Evolutionary conservation across 129 eudicot species (phyloP).

Genomic region (Silybum marianum): DNA sequence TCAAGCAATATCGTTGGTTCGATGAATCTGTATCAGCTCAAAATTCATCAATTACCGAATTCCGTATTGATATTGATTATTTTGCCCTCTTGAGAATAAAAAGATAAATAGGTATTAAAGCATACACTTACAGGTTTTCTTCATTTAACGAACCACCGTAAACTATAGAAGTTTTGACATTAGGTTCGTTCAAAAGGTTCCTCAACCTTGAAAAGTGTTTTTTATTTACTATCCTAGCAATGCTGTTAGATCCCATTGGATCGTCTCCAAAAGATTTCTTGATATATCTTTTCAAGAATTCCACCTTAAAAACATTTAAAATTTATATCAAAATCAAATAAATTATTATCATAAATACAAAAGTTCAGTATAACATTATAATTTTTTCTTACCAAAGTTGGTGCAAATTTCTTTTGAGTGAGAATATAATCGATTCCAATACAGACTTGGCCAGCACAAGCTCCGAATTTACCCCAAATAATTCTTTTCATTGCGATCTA

Average conservation of each 20-base stretch:
- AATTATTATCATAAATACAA: not conserved
- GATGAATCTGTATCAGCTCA: conserved; percentile 49
- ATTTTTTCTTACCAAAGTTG: conserved; percentile 50
- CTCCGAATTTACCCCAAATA: conserved; percentile 72
- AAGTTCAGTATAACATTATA: not conserved
- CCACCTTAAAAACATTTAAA: conserved; percentile 43
- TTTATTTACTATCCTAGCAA: conserved; percentile 66
- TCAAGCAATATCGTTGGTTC: conserved; percentile 89
- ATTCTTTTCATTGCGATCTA: conserved; percentile 65
- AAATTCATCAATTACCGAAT: not conserved
- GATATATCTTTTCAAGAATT: conserved; percentile 41
- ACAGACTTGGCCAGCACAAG: conserved; percentile 88
- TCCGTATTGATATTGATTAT: not conserved
- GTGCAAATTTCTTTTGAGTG: conserved; percentile 45
- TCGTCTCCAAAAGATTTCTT: conserved; percentile 67
- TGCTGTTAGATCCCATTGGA: conserved; percentile 48
- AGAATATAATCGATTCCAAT: conserved; percentile 81
- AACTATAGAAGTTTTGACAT: conserved; percentile 56
- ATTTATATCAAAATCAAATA: not conserved
- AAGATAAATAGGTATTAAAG: not conserved
- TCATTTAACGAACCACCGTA: conserved; percentile 72
- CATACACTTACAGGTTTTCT: conserved; percentile 60
- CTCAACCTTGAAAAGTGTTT: conserved; percentile 57
- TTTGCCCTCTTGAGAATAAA: too few species aligned
- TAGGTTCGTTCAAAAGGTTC: conserved; percentile 62